phyloP scores from a whole-genome alignment of 441 rosid species.

The Erodium texanum region DNA sequence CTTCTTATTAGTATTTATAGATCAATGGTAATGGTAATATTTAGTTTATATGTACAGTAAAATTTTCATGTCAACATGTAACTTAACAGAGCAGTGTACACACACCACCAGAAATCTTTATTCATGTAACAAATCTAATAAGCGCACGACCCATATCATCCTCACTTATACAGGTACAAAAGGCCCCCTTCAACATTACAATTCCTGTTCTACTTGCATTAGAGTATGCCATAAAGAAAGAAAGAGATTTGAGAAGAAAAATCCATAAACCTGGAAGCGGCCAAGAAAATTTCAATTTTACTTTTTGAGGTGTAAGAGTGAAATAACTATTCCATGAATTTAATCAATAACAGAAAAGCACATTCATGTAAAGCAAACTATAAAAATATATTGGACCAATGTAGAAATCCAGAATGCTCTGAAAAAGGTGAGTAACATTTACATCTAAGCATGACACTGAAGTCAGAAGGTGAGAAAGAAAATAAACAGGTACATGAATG shows the following conservation, averaged over 20 bases:
- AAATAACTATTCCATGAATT: neutral
- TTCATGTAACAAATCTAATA: too few species aligned
- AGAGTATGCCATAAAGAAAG: neutral
- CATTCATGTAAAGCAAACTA: neutral
- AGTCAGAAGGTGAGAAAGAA: neutral
- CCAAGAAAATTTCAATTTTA: neutral
- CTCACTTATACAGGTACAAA: too few species aligned
- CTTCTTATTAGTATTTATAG: too few species aligned
- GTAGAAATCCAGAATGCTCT: neutral
- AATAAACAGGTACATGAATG: slow-evolving; percentile 13
- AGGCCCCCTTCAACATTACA: neutral
- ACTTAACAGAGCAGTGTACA: too few species aligned
- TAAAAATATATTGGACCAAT: neutral
- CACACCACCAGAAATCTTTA: too few species aligned
- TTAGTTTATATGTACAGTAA: too few species aligned
- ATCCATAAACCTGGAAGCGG: neutral
- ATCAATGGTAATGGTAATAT: too few species aligned
- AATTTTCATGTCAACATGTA: too few species aligned
- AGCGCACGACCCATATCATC: too few species aligned
- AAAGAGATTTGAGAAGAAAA: too few species aligned
- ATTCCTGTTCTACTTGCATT: neutral
- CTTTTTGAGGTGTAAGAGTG: neutral
- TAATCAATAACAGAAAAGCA: neutral
- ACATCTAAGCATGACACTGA: neutral
- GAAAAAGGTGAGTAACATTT: neutral